phyloP scores from a whole-genome alignment of 768 basidiomycete species.

The Russula emetica region DNA sequence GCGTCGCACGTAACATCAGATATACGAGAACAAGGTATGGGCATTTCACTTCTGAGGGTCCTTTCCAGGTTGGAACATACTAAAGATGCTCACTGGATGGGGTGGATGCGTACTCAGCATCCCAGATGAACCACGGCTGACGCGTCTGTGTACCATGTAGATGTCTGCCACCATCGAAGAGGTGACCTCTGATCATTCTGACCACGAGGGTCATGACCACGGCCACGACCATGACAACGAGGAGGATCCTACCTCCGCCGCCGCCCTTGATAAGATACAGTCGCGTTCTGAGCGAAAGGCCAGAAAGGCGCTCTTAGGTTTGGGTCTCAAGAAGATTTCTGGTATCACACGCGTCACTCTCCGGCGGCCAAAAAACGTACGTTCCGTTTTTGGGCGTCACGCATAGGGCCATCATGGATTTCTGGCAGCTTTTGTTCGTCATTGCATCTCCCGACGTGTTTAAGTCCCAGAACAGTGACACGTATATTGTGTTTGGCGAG shows the following conservation, averaged over 20 bases:
- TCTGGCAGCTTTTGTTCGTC: conserved; percentile 75
- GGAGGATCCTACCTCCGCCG: conserved; percentile 79
- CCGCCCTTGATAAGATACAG: conserved; percentile 88
- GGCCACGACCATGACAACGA: conserved; percentile 56
- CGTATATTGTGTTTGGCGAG: conserved; percentile 99
- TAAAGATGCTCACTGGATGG: conserved; percentile 32
- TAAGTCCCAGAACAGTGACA: conserved; percentile 96
- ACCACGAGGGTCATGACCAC: conserved; percentile 51
- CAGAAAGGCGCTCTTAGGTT: conserved; percentile 83
- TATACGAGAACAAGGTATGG: conserved; percentile 8
- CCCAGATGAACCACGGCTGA: conserved; percentile 29
- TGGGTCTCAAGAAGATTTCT: conserved; percentile 90
- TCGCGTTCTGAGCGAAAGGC: conserved; percentile 94
- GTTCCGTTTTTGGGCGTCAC: conserved; percentile 31
- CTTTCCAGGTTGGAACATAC: not conserved
- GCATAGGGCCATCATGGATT: not conserved
- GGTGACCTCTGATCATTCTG: conserved; percentile 74
- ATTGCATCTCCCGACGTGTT: conserved; percentile 93
- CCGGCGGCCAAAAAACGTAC: conserved; percentile 88
- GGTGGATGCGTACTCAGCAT: conserved; percentile 37
- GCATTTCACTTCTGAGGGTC: not conserved
- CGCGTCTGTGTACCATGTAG: conserved; percentile 35
- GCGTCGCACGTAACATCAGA: not conserved
- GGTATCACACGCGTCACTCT: conserved; percentile 94
- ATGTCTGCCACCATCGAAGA: conserved; percentile 87